phyloP scores from a whole-genome alignment of 2,329 filamentous ascomycete species.

The Harringtonia aguacate region DNA sequence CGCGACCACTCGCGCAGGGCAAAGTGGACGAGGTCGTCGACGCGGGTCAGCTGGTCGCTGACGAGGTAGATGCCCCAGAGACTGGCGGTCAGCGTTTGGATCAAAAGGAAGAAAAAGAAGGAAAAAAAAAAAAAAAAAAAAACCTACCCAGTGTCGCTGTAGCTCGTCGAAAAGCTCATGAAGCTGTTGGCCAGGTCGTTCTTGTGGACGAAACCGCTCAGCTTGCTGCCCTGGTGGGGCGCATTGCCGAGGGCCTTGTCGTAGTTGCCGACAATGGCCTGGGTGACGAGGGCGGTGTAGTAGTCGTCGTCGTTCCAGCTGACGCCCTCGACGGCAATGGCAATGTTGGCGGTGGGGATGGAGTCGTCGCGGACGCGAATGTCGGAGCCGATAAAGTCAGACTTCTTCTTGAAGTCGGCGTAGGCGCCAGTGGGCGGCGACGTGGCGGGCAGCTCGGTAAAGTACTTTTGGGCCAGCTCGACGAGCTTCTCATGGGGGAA shows the following conservation, averaged over 20 bases:
- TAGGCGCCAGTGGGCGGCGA: constrained; percentile 66
- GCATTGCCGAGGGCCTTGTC: constrained; percentile 98
- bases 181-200: constrained; percentile 97
- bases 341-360: constrained; percentile 92
- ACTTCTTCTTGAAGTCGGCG: constrained; percentile 71
- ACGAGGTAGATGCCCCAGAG: constrained; percentile 99
- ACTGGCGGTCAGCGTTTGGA: constrained; percentile 36
- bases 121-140: background rate
- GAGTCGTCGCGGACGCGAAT: constrained; percentile 93
- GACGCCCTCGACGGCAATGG: constrained; percentile 96
- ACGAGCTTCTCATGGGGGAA: constrained; percentile 91
- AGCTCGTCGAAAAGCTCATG: constrained; percentile 99
- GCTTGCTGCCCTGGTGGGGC: constrained; percentile 94
- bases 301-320: constrained; percentile 99
- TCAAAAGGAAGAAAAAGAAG: background rate
- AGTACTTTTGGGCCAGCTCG: constrained; percentile 93
- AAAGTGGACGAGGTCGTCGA: constrained; percentile 98
- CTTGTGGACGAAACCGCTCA: constrained; percentile 88
- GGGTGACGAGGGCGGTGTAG: constrained; percentile 93
- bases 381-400: constrained; percentile 94
- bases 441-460: constrained; percentile 65
- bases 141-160: constrained; percentile 93
- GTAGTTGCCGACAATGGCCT: constrained; percentile 99
- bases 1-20: constrained; percentile 97
- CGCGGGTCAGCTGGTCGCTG: constrained; percentile 72